Base-by-base conservation (phyloP, 352 stramenopile species). In the Pythium brachiatum region DNA sequence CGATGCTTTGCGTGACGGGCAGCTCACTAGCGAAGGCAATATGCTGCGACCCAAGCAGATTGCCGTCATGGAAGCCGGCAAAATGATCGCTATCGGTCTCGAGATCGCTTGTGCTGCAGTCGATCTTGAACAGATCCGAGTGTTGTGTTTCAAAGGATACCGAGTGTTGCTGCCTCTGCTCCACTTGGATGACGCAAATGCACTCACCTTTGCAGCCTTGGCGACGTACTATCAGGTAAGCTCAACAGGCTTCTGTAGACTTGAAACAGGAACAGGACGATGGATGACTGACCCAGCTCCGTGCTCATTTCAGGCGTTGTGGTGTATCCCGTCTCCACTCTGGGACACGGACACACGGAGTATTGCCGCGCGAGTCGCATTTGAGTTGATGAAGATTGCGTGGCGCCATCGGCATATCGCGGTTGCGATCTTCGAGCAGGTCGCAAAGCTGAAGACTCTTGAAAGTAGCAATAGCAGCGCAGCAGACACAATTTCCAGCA, bases 131-230 rank as follows among this genome's bases (percentile, higher is more conserved):
- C 68, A 79, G 18, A 81, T 89, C 32, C 69, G 70, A 12, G 41
- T 60, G 4, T 59, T 92, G 18, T 72, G 72, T 53, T 91, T 91
- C 58, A 91, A 86, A 69, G 75, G 82, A 7, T 94, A 92, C 38
- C 72, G 75, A 3, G 34, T 88, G 1, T 38, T 92, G 59, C 66
- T 94, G 1, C 85, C 85, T 18, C 51, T 92, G n/a, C 62, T 92
- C 0, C 81, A 90, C 43, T 62, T 90, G 27, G 67, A 79, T 5
- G 72, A 74, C 20, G 62, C 70, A 13, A 73, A 69, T 29, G 74
- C 67, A 2, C 21, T 88, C 29, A 72, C 70, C 0, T 90, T 88
- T 29, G 63, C 75, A 18, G 64, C 78, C 8, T 64, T 94, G 12
- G 70, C 80, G 54, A 88, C 72, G 12, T 73, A 79, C 20, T 83